phyloP scores from a whole-genome alignment of 73 alveolate genomes.

The Tetrahymena elliotti region DNA sequence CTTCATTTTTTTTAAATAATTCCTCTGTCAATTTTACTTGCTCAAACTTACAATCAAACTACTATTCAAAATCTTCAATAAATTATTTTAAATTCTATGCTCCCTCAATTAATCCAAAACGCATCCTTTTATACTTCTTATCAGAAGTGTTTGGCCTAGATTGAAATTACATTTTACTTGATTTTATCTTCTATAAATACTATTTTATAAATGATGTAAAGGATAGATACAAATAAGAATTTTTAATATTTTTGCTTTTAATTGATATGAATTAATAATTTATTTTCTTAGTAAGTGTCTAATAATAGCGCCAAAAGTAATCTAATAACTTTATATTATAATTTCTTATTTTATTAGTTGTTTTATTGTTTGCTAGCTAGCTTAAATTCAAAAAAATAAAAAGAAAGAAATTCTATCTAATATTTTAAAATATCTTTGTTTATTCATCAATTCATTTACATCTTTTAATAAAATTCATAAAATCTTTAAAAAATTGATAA shows the following conservation, averaged over 20 bases:
- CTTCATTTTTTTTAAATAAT: neutral
- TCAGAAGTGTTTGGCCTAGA: neutral
- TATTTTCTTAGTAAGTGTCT: neutral
- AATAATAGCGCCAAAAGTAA: neutral
- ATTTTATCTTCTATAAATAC: neutral
- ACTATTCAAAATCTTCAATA: neutral
- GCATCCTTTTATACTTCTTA: neutral
- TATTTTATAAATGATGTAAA: too few species aligned
- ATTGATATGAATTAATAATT: too few species aligned
- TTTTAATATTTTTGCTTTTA: too few species aligned
- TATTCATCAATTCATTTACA: too few species aligned
- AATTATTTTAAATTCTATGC: neutral
- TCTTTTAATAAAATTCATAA: too few species aligned
- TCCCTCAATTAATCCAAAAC: neutral
- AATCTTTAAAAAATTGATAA: too few species aligned
- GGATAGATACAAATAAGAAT: too few species aligned
- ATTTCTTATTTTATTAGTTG: neutral
- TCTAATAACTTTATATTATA: neutral
- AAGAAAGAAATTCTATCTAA: neutral
- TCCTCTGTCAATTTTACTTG: neutral
- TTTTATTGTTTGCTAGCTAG: neutral
- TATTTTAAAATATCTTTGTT: neutral
- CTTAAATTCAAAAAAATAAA: neutral
- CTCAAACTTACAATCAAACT: neutral
- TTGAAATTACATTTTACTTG: neutral